Conservation (phyloP, 73 alveolate species). For the Urostyla sp. region DNA sequence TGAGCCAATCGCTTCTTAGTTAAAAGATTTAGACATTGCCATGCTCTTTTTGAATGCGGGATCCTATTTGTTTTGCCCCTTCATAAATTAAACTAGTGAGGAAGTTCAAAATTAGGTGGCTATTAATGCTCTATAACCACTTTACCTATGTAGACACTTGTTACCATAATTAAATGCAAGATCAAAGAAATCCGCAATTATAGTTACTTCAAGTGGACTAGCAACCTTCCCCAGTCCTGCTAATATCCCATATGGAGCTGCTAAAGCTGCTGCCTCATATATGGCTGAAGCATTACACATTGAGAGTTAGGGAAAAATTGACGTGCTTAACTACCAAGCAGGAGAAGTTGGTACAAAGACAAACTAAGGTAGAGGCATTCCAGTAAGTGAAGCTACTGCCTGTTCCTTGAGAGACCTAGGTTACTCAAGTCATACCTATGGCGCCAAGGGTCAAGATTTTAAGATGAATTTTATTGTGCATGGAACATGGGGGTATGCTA, state of each 20-base stretch:
- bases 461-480: no score
- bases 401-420: no score
- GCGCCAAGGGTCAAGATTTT: no score
- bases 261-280: constrained; percentile 13
- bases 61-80: not conserved
- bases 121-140: not conserved
- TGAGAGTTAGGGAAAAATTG: constrained; percentile 12
- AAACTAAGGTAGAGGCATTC: no score
- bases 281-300: not conserved
- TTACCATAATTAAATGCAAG: not conserved
- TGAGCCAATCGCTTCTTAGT: not conserved
- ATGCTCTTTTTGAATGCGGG: constrained; percentile 45
- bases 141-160: not conserved
- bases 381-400: no score
- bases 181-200: not conserved
- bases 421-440: no score
- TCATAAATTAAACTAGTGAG: no score
- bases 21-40: constrained; percentile 15
- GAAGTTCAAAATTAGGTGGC: constrained; percentile 4
- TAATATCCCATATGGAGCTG: not conserved
- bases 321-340: not conserved
- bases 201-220: not conserved
- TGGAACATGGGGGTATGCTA: no score
- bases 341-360: constrained; percentile 22
- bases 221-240: not conserved